Conservation (phyloP, 441 rosid genomes). For the Metrosideros polymorpha region DNA sequence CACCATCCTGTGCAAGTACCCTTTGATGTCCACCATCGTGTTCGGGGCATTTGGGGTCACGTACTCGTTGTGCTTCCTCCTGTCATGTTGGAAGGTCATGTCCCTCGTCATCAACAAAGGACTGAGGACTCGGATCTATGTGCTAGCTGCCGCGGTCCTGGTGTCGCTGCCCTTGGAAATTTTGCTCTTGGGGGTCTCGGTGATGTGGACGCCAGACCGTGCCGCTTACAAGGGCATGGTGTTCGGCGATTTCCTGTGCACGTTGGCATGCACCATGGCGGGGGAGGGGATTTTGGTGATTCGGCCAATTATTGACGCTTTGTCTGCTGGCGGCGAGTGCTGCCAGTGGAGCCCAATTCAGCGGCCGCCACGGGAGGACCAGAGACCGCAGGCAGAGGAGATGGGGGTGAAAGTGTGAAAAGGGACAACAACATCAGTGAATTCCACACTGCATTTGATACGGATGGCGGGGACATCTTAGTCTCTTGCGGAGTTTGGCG, state of each 20-base stretch:
- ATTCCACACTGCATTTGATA: background rate
- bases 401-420: background rate
- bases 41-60: slow-evolving; percentile 25
- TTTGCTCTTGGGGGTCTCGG: slow-evolving; percentile 12
- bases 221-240: background rate
- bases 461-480: background rate
- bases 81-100: slow-evolving; percentile 28
- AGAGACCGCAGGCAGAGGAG: background rate
- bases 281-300: slow-evolving; percentile 48
- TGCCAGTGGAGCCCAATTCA: background rate
- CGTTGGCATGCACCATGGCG: slow-evolving; percentile 16
- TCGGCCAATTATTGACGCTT: slow-evolving; percentile 35
- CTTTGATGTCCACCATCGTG: slow-evolving; percentile 26
- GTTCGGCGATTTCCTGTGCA: slow-evolving; percentile 14
- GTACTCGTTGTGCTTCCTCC: slow-evolving; percentile 19
- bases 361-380: background rate
- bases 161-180: slow-evolving; percentile 19
- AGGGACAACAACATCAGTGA: background rate
- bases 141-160: slow-evolving; percentile 18
- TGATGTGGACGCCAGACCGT: slow-evolving; percentile 20
- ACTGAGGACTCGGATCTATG: slow-evolving; percentile 25
- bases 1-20: slow-evolving; percentile 28
- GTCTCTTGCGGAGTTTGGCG: background rate
- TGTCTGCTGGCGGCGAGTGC: slow-evolving; percentile 20
- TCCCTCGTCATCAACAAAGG: slow-evolving; percentile 42